Evolutionary conservation across 371 early-diverging fungal species (phyloP).

Genomic region (Actinomucor elegans): DNA sequence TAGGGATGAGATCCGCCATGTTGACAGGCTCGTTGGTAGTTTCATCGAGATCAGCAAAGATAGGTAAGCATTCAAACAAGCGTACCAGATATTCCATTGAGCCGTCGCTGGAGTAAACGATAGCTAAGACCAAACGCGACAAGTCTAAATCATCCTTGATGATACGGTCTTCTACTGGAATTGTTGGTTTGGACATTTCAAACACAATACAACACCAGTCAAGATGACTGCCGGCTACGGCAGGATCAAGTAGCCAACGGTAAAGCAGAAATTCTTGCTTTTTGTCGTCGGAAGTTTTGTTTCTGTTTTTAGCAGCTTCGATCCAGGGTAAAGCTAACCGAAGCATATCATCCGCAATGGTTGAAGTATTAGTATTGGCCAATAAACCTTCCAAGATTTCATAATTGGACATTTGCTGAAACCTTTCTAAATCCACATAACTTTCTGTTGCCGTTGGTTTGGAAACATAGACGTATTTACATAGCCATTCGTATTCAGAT

Average conservation of each 20-base stretch:
- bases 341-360: constrained; percentile 52
- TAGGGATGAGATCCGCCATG: constrained; percentile 27
- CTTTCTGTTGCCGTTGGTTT: constrained; percentile 1
- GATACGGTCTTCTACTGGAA: constrained; percentile 55
- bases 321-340: constrained; percentile 62
- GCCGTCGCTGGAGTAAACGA: constrained; percentile 53
- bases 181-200: constrained; percentile 61
- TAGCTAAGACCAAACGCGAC: constrained; percentile 53
- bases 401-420: constrained; percentile 44
- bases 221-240: constrained; percentile 33
- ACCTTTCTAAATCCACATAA: constrained; percentile 36
- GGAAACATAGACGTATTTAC: constrained; percentile 58
- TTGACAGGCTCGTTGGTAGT: constrained; percentile 6
- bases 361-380: constrained; percentile 35
- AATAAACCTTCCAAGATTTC: constrained; percentile 57
- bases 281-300: background rate
- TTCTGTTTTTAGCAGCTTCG: constrained; percentile 25
- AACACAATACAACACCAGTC: constrained; percentile 56
- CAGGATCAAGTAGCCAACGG: constrained; percentile 42
- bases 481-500: constrained; percentile 59
- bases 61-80: constrained; percentile 58
- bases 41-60: constrained; percentile 50
- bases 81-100: constrained; percentile 50
- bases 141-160: constrained; percentile 60
- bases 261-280: constrained; percentile 34